phyloP scores from a whole-genome alignment of 2,329 filamentous ascomycete species.

The Colletotrichum liriopes region DNA sequence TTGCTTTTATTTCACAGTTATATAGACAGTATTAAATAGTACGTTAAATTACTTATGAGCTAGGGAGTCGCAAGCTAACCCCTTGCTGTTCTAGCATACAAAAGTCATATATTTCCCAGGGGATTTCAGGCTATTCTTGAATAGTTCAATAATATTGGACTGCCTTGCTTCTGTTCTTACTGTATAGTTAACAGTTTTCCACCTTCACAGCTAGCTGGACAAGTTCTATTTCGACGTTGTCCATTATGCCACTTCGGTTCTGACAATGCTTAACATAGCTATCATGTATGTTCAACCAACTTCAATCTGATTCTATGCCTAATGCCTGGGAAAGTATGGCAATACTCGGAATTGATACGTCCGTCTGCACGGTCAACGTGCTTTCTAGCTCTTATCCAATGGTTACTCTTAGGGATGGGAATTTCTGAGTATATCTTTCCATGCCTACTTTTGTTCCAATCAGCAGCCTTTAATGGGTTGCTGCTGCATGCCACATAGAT shows the following conservation, averaged over 20 bases:
- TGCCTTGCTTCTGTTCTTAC: no score
- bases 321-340: not conserved
- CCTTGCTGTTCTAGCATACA: no score
- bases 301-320: not conserved
- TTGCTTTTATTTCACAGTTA: no score
- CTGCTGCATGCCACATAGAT: not conserved
- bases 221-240: not conserved
- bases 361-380: not conserved
- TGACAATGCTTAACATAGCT: not conserved
- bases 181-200: no score
- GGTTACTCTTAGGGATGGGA: constrained; percentile 1
- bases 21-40: no score
- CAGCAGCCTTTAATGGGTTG: not conserved
- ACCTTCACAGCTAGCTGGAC: no score
- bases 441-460: not conserved
- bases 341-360: not conserved
- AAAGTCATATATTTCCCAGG: no score
- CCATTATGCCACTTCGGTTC: not conserved
- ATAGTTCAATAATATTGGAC: no score
- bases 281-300: not conserved
- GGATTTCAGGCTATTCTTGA: no score
- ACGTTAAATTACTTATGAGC: no score
- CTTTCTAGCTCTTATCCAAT: not conserved
- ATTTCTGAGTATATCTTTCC: not conserved
- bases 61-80: no score